These are phyloP conservation scores for Primulina eburnea DNA, from an alignment of 257 asterid genomes.

Conservation along the genomic window DNA sequence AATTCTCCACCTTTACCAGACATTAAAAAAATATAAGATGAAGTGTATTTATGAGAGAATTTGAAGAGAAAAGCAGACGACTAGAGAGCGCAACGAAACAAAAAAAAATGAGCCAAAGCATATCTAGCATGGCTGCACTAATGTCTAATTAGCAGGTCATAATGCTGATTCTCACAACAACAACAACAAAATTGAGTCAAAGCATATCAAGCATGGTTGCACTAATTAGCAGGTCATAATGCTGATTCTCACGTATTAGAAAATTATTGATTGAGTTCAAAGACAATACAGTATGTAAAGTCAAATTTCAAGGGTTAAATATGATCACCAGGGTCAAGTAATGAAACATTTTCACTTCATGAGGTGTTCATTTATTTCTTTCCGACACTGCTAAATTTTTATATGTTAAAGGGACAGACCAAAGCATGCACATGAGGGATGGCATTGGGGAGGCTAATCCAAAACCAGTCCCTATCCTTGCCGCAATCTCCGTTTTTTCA, in stretches of 20 bases:
- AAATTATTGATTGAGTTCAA: not conserved
- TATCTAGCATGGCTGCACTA: too few species aligned
- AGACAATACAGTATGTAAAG: not conserved
- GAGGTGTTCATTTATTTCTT: not conserved
- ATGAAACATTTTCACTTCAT: not conserved
- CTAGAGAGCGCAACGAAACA: too few species aligned
- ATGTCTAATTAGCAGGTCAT: too few species aligned
- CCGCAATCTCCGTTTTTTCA: too few species aligned
- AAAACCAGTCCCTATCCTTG: too few species aligned
- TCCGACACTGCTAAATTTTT: not conserved
- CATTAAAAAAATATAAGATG: not conserved
- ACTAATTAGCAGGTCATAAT: not conserved
- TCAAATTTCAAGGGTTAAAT: not conserved
- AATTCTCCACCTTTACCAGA: slow-evolving; percentile 13
- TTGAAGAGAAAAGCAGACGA: too few species aligned
- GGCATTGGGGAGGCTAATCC: too few species aligned
- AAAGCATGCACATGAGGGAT: not conserved
- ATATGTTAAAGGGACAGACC: not conserved
- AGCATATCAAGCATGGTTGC: slow-evolving; percentile 6
- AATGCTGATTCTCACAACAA: too few species aligned
- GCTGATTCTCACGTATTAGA: not conserved
- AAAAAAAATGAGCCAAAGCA: too few species aligned
- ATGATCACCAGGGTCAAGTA: not conserved
- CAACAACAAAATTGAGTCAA: not conserved
- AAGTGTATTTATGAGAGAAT: not conserved